Conservation (phyloP, 257 asterid species). For the Lycium barbarum region DNA sequence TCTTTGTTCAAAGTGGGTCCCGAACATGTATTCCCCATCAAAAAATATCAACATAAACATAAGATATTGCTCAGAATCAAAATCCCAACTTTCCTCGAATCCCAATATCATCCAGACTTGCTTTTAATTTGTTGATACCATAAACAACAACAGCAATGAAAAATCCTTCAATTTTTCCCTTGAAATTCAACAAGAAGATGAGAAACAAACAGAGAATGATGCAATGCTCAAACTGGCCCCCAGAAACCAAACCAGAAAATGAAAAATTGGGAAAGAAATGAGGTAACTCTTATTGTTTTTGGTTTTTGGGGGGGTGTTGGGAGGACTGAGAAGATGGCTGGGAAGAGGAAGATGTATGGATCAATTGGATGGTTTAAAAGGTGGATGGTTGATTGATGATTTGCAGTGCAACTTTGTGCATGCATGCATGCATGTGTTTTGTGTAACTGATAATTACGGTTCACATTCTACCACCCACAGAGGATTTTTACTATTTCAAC, state of each 20-base stretch:
- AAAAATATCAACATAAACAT: slow-evolving; percentile 20
- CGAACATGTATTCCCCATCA: slow-evolving; percentile 76
- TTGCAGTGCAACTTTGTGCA: slow-evolving; percentile 6
- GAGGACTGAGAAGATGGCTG: neutral
- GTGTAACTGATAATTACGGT: neutral
- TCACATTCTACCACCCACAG: neutral
- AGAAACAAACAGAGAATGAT: neutral
- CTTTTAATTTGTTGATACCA: neutral
- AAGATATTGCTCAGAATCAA: slow-evolving; percentile 21
- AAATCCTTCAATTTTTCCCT: neutral
- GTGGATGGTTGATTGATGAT: neutral
- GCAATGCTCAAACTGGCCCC: neutral
- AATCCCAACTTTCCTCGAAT: slow-evolving; percentile 40
- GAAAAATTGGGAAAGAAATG: neutral
- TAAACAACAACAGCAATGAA: too few species aligned
- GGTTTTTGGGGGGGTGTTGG: neutral
- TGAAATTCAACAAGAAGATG: neutral
- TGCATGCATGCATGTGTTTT: slow-evolving; percentile 23
- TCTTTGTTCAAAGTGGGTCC: slow-evolving; percentile 62
- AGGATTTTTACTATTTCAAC: neutral
- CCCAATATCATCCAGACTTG: neutral
- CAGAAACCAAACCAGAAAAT: neutral
- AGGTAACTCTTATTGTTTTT: neutral
- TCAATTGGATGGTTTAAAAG: neutral
- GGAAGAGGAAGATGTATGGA: neutral